Conservation (phyloP, 768 basidiomycete genomes). For the Pulveroboletus sp. region DNA sequence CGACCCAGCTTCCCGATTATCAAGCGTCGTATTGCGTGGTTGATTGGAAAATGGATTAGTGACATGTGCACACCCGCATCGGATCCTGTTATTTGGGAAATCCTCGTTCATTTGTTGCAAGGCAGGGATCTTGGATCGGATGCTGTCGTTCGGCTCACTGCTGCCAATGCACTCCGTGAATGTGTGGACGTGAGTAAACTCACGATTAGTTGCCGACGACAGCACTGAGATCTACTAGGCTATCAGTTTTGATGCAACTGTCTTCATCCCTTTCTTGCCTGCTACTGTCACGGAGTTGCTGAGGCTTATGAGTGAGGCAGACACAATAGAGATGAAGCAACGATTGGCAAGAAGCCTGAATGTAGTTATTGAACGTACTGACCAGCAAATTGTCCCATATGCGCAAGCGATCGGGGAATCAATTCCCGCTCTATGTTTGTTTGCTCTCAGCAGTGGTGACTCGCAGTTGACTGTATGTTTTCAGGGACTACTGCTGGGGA, state of each 20-base stretch:
- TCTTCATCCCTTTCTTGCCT: constrained; percentile 68
- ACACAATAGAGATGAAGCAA: constrained; percentile 72
- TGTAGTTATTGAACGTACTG: constrained; percentile 54
- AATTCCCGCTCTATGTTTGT: constrained; percentile 68
- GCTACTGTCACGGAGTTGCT: constrained; percentile 60
- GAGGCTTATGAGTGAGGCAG: constrained; percentile 64
- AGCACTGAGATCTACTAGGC: constrained; percentile 40
- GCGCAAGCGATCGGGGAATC: constrained; percentile 56
- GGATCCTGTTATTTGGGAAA: constrained; percentile 70
- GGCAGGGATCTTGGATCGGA: constrained; percentile 71
- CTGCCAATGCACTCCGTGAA: constrained; percentile 72
- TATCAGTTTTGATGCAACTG: constrained; percentile 52
- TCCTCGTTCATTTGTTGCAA: constrained; percentile 70
- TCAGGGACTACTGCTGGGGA: constrained; percentile 65
- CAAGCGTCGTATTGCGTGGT: constrained; percentile 93
- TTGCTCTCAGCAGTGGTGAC: neutral
- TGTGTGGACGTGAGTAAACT: constrained; percentile 73
- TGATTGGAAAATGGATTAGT: constrained; percentile 84
- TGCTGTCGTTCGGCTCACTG: constrained; percentile 80
- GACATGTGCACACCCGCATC: constrained; percentile 59
- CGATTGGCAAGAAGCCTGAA: constrained; percentile 68
- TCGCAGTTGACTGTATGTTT: constrained; percentile 10
- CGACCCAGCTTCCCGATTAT: constrained; percentile 75
- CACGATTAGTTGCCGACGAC: neutral
- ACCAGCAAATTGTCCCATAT: constrained; percentile 60